A percentile compares a stretch with the other conserved stretches of the same genome.
These are phyloP conservation scores for Nymphaea colorata DNA, from an alignment of 164 flowering plant species.

Conservation along the genomic window DNA sequence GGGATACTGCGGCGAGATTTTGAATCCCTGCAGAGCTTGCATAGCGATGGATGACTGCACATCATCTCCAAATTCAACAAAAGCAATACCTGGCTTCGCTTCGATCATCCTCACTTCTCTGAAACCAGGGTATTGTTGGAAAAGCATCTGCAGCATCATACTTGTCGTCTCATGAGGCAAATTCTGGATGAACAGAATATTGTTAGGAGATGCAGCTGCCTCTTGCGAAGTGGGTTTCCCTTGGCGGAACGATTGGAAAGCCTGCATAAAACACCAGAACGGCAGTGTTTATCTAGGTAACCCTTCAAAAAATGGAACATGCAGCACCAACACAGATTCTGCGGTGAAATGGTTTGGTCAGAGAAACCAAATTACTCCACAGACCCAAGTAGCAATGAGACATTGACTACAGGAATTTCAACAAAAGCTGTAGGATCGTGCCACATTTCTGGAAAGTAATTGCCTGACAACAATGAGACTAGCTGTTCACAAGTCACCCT, in stretches of 20 bases:
- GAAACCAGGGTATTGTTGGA: slow-evolving; percentile 86
- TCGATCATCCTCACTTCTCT: slow-evolving; percentile 86
- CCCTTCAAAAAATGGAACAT: no score
- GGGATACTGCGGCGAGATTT: slow-evolving; percentile 69
- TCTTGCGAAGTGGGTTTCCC: slow-evolving; percentile 47
- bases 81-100: slow-evolving; percentile 98
- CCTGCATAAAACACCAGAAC: slow-evolving; percentile 25
- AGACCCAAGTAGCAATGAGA: no score
- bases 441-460: no score
- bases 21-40: slow-evolving; percentile 92
- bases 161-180: slow-evolving; percentile 80
- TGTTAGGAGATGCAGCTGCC: slow-evolving; percentile 60
- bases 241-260: slow-evolving; percentile 31
- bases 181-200: slow-evolving; percentile 79
- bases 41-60: slow-evolving; percentile 71
- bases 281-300: background rate
- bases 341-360: no score
- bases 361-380: no score
- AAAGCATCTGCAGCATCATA: slow-evolving; percentile 72
- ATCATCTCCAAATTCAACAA: slow-evolving; percentile 93
- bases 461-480: no score
- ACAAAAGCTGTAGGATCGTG: no score
- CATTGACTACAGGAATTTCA: no score
- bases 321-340: no score
- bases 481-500: no score